These are phyloP conservation scores for Beauveria varroae DNA, from an alignment of 2,329 filamentous ascomycete species.

Conservation along the genomic window DNA sequence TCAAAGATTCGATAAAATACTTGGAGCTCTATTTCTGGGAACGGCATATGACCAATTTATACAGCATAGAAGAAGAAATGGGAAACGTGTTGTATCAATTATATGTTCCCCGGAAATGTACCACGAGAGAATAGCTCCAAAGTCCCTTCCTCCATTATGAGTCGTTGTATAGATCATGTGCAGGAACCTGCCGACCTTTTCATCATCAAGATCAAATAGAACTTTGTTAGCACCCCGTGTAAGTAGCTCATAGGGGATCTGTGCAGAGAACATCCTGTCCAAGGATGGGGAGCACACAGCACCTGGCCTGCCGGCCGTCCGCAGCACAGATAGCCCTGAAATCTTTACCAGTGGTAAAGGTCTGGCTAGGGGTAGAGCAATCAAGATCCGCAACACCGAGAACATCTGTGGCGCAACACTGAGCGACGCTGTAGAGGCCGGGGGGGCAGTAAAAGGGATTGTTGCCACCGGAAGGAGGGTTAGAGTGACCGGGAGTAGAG, in stretches of 20 bases:
- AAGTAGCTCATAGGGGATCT: too few relatives aligned
- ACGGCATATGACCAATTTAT: not conserved
- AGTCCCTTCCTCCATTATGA: not conserved
- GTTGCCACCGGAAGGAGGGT: not conserved
- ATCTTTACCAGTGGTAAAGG: rapidly evolving
- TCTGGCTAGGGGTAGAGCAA: conserved; percentile 22
- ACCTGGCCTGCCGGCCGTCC: conserved; percentile 42
- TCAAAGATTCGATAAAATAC: not conserved
- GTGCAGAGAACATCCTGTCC: not conserved
- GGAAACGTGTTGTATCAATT: not conserved
- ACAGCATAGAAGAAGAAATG: not conserved
- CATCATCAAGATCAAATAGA: not conserved
- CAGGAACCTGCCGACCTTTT: not conserved
- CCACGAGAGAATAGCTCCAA: not conserved
- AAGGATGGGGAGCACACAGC: conserved; percentile 44
- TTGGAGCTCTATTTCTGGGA: conserved; percentile 1
- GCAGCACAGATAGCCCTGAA: conserved; percentile 28
- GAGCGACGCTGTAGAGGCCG: conserved; percentile 22
- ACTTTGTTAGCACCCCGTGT: too few relatives aligned
- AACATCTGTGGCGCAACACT: conserved; percentile 42
- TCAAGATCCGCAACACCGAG: conserved; percentile 39
- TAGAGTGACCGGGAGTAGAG: not conserved
- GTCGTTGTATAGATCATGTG: not conserved
- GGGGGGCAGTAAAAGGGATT: conserved; percentile 12
- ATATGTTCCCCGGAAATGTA: not conserved